Base-by-base conservation (phyloP, 768 basidiomycete genomes). In the Kwoniella botswanensis region DNA sequence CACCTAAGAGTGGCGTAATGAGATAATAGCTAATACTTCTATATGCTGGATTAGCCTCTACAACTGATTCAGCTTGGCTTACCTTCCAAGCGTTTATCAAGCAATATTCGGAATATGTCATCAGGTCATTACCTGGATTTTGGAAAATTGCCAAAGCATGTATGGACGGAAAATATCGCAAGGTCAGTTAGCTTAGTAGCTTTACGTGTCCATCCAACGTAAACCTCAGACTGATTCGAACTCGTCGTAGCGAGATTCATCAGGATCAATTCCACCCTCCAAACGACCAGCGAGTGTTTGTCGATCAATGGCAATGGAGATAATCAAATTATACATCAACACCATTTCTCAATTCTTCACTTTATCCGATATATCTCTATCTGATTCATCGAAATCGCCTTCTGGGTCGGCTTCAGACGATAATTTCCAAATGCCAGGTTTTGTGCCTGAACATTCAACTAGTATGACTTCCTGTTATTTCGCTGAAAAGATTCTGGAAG, bases 81-180 rank as follows among this genome's bases (percentile, higher is more conserved):
- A 88, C 89, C 2, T 88, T 92, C 29, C 86, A 89, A 62, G 88
- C 89, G 52, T 86, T 98, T 86, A 89, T 94, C 60, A 94, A 93
- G 85, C 90, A 87, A 74, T 82, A 94, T n/a, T 94, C 93, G 3
- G 95, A 98, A 81, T 88, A 88, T 52, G 87, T 98, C 82, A 83
- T 94, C 13, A 86, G 90, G n/a, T 88, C 91, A 1, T 87, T 99
- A 24, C 94, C 96, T 15, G 93, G 88, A 76, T 98, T 98, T 84
- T 96, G 94, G 93, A 91, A 90, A 80, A 92, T 99, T 59, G 90
- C 92, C 2, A 92, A 89, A 82, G 89, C 88, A 24, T 96, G 94
- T 79, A 89, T 95, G 85, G 94, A 97, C 54, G 96, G 97, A 4
- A 94, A 92, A 82, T 94, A 92, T 82, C 91, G 90, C 82, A 93